Evolutionary conservation across 257 asterid species (phyloP).

Genomic region (Penstemon newberryi): DNA sequence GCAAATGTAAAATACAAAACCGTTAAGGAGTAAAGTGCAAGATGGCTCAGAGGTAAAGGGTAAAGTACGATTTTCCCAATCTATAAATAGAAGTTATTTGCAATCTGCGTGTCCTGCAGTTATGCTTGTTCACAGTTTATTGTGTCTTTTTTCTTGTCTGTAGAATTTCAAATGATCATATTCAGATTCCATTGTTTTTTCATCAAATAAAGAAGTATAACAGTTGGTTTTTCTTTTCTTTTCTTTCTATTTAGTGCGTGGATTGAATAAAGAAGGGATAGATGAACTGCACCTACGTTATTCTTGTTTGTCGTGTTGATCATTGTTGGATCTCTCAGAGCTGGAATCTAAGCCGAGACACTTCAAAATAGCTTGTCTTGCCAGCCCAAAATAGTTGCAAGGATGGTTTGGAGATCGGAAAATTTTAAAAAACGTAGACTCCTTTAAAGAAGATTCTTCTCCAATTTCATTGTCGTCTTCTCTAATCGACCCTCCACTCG

Average conservation of each 20-base stretch:
- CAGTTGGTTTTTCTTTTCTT: not conserved
- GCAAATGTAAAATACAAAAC: too few species aligned
- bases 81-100: too few species aligned
- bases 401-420: slow-evolving; percentile 50
- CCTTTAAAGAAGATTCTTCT: slow-evolving; percentile 38
- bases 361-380: slow-evolving; percentile 56
- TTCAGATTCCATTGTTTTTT: not conserved
- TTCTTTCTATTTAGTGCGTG: not conserved
- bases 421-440: slow-evolving; percentile 20
- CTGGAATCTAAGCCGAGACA: slow-evolving; percentile 59
- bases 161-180: too few species aligned
- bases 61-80: too few species aligned
- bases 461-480: slow-evolving; percentile 29
- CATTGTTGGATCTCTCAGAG: slow-evolving; percentile 28
- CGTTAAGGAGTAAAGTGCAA: too few species aligned
- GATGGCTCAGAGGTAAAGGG: too few species aligned
- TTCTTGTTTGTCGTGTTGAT: slow-evolving; percentile 47
- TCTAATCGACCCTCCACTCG: slow-evolving; percentile 27
- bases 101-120: too few species aligned
- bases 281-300: slow-evolving; percentile 29
- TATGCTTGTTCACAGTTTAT: not conserved
- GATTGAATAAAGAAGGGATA: not conserved
- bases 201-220: not conserved
- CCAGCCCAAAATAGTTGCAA: slow-evolving; percentile 53
- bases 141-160: not conserved